phyloP scores from a whole-genome alignment of 2,329 filamentous ascomycete species.

The Apiospora hydei region DNA sequence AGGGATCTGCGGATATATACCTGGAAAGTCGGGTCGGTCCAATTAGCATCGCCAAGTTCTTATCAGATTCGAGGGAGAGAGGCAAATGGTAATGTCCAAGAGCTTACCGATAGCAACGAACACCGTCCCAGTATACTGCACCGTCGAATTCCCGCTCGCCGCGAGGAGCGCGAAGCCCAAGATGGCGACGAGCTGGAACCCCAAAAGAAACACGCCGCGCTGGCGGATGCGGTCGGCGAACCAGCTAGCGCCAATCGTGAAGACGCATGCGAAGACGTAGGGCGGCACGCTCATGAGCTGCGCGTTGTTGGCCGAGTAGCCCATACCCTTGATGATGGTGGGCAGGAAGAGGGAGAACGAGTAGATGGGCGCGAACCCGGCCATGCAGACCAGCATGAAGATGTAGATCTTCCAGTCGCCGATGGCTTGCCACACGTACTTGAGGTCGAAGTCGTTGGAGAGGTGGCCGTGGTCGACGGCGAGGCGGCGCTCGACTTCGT shows the following conservation, averaged over 20 bases:
- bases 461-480: constrained; percentile 56
- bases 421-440: constrained; percentile 62
- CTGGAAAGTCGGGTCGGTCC: no score
- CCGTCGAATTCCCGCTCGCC: constrained; percentile 44
- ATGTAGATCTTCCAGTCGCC: constrained; percentile 64
- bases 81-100: no score
- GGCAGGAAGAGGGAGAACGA: constrained; percentile 69
- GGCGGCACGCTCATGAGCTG: constrained; percentile 71
- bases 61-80: no score
- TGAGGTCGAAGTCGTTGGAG: constrained; percentile 65
- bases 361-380: constrained; percentile 64
- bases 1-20: constrained; percentile 63
- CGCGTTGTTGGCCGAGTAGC: constrained; percentile 58
- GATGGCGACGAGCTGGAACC: constrained; percentile 54
- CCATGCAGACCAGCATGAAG: constrained; percentile 69
- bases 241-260: constrained; percentile 58
- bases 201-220: constrained; percentile 50
- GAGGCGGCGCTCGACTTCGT: constrained; percentile 52
- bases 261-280: constrained; percentile 62
- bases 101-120: constrained; percentile 48
- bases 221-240: constrained; percentile 38
- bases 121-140: constrained; percentile 58
- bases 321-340: constrained; percentile 61
- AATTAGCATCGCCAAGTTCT: no score
- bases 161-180: constrained; percentile 53